These are phyloP conservation scores for Eucalyptus curtisii DNA, from an alignment of 345 rosid species.

Conservation along the genomic window DNA sequence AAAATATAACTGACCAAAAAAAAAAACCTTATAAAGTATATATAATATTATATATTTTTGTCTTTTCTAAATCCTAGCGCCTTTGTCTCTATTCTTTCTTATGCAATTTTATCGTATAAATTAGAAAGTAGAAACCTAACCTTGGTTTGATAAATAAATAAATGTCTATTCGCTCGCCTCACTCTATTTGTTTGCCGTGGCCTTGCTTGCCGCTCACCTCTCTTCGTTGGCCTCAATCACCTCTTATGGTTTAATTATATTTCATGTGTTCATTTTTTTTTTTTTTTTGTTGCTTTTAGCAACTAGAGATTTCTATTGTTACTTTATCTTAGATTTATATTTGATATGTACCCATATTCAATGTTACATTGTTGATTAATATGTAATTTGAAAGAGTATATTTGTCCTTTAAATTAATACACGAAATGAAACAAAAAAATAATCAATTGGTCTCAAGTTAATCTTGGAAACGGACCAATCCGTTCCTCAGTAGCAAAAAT, in stretches of 20 bases:
- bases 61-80: neutral
- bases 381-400: no score
- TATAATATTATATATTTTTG: no score
- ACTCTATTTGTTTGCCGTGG: fast-evolving
- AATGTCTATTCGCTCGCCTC: no score
- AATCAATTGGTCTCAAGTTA: fast-evolving
- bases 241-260: neutral
- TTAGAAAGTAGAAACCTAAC: neutral
- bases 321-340: no score
- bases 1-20: no score
- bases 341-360: neutral
- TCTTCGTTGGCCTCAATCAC: fast-evolving
- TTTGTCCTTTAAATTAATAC: no score
- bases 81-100: fast-evolving
- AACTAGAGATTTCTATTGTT: neutral
- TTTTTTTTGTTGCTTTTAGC: neutral
- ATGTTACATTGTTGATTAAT: neutral
- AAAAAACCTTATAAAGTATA: no score
- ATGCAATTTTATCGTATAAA: neutral
- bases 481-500: neutral
- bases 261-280: neutral
- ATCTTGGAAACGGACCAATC: neutral
- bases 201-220: no score
- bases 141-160: no score
- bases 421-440: neutral